Evolutionary conservation across 2,329 filamentous ascomycete genomes (phyloP).

Genomic region (Cladosporium sp.): DNA sequence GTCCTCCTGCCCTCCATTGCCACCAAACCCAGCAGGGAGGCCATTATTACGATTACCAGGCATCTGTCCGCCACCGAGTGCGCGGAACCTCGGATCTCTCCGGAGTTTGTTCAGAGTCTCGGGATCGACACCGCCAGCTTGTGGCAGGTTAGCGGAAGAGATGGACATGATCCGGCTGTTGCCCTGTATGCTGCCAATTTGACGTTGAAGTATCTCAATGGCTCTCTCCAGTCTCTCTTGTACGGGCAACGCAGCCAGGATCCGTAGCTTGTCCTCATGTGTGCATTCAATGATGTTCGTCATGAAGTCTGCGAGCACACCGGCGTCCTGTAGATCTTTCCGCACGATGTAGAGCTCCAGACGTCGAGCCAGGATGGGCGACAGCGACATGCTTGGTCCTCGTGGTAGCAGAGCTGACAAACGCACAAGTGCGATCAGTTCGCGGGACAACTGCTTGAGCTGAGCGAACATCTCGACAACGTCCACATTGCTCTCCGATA

Average conservation of each 20-base stretch:
- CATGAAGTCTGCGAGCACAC: conserved; percentile 92
- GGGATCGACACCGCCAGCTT: conserved; percentile 37
- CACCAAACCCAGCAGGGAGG: conserved; percentile 30
- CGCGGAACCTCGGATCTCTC: conserved; percentile 38
- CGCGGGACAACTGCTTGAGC: conserved; percentile 78
- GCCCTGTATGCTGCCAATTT: conserved; percentile 79
- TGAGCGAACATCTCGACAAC: conserved; percentile 70
- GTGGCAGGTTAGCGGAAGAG: conserved; percentile 53
- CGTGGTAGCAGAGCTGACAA: conserved; percentile 80
- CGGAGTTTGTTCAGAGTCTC: conserved; percentile 42
- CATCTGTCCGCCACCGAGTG: conserved; percentile 29
- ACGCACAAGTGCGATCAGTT: conserved; percentile 78
- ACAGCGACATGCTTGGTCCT: conserved; percentile 61
- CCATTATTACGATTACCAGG: conserved; percentile 20
- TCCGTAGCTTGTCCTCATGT: conserved; percentile 85
- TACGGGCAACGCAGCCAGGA: conserved; percentile 76
- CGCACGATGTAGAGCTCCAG: conserved; percentile 83
- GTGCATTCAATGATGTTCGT: conserved; percentile 83
- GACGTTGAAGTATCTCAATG: conserved; percentile 76
- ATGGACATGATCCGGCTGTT: conserved; percentile 82
- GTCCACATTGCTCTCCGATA: conserved; percentile 53
- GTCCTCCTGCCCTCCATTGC: conserved; percentile 57
- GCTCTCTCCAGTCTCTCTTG: conserved; percentile 76
- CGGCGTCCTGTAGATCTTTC: conserved; percentile 78
- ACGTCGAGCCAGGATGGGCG: conserved; percentile 78